Percentiles rank a stretch among this genome's conserved stretches.
phyloP scores from a whole-genome alignment of 2,329 filamentous ascomycete genomes.

The Aureobasidium sp. region DNA sequence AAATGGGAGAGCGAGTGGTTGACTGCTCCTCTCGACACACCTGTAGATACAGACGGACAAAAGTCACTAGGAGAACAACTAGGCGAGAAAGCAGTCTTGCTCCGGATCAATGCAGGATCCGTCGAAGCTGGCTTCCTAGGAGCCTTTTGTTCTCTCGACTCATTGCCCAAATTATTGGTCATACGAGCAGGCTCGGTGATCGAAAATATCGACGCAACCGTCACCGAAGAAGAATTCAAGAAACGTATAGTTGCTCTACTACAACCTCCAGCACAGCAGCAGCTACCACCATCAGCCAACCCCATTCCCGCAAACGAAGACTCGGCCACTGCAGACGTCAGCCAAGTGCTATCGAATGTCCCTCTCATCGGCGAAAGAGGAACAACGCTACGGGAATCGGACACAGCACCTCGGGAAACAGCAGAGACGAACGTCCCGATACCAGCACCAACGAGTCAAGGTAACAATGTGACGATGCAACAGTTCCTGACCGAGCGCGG shows the following conservation, averaged over 20 bases:
- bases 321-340: constrained; percentile 7
- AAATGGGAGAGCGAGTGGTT: constrained; percentile 32
- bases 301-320: neutral
- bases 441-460: neutral
- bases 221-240: constrained; percentile 22
- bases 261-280: neutral
- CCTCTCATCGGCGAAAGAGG: constrained; percentile 7
- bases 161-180: constrained; percentile 70
- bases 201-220: constrained; percentile 15
- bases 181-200: constrained; percentile 39
- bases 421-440: constrained; percentile 11
- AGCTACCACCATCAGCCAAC: neutral
- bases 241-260: constrained; percentile 2
- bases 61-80: constrained; percentile 38
- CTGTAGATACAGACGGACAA: neutral
- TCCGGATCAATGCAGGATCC: constrained; percentile 65
- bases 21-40: neutral
- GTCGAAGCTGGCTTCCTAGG: constrained; percentile 75
- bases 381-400: neutral
- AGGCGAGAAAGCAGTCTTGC: constrained; percentile 55
- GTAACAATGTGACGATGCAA: constrained; percentile 1
- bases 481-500: constrained; percentile 12
- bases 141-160: constrained; percentile 73
- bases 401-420: neutral
- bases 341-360: constrained; percentile 5